Conservation (phyloP, 2,329 filamentous ascomycete genomes). For the Arthrobotrys megalospora region DNA sequence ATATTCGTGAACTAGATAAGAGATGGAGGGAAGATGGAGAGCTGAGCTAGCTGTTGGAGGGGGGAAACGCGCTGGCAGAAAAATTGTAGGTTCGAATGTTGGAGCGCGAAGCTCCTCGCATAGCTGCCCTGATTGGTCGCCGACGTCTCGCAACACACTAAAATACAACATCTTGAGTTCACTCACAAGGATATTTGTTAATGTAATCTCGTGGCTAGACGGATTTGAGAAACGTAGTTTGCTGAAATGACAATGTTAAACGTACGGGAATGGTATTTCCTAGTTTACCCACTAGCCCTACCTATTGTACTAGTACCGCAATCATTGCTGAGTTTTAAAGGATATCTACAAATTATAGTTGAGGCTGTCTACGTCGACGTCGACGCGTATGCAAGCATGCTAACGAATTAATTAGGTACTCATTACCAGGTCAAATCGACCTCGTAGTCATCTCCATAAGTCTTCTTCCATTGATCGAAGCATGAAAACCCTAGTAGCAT, state of each 20-base stretch:
- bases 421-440: slow-evolving; percentile 36
- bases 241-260: too few species aligned
- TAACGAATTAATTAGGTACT: neutral
- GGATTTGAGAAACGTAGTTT: too few species aligned
- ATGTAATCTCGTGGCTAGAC: too few species aligned
- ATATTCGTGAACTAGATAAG: neutral
- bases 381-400: neutral
- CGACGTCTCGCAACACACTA: slow-evolving; percentile 39
- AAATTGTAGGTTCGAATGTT: slow-evolving; percentile 47
- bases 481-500: slow-evolving; percentile 32
- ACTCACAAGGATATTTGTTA: neutral
- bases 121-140: slow-evolving; percentile 46
- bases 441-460: slow-evolving; percentile 32
- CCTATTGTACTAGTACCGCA: too few species aligned
- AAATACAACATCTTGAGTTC: slow-evolving; percentile 3
- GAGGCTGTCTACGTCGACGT: too few species aligned
- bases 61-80: slow-evolving; percentile 51
- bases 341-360: too few species aligned
- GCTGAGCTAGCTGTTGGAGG: slow-evolving; percentile 28
- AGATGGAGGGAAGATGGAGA: slow-evolving; percentile 4
- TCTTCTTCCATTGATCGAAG: slow-evolving; percentile 33
- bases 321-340: too few species aligned
- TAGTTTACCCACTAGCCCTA: too few species aligned
- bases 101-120: slow-evolving; percentile 37
- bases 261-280: too few species aligned